Base-by-base conservation (phyloP, 352 stramenopile genomes). In the Phytopythium cucurbitacearum region DNA sequence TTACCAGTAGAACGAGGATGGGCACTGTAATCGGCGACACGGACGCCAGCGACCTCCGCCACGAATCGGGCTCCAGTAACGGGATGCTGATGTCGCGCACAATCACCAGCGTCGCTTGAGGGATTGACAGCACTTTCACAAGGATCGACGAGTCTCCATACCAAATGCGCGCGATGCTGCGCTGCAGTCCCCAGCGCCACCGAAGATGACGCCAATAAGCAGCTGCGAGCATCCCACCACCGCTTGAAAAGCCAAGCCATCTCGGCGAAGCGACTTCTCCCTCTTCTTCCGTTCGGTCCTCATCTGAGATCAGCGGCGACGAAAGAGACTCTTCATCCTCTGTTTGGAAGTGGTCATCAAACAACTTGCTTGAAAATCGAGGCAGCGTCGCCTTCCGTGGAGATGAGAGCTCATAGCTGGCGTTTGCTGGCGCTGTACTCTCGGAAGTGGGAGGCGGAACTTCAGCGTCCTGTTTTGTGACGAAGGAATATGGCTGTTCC, bases 1-100 rank as follows among this genome's bases (percentile, higher is more conserved):
- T 76, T 0, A 68, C 76, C 51, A 96, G 86, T 28, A 83, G 68
- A 10, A 98, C 64, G 56, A 97, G 92, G 5, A 97, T 32, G 3
- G 94, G 91, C 40, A 91, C 89, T 9, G 91, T 73, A 32, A 89
- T 59, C 5, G 91, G 69, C 11, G 85, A 94, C 16, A 98, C 15
- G 4, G 85, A 85, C 12, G 96, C 87, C 28, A 96, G 76, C 3
- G 72, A 71, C 10, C 95, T 80, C 3, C 84, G 96, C 78, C 79
- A 94, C 4, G 64, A 72, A 1, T 85, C 75, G 13, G 73, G 56
- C 48, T 91, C 80, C 3, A 95, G 57, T 13, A 91, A 60, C 11
- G 83, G 86, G 11, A 91, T 71, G 4, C 81, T 92, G 21, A 84
- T 42, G 52, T 94, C 80, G 15, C 84, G 77, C 16, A 76, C 35